Percentiles rank a stretch among this genome's conserved stretches.
Evolutionary conservation across 2,329 filamentous ascomycete species (phyloP).

Genomic region (Hypoxylon sp.): DNA sequence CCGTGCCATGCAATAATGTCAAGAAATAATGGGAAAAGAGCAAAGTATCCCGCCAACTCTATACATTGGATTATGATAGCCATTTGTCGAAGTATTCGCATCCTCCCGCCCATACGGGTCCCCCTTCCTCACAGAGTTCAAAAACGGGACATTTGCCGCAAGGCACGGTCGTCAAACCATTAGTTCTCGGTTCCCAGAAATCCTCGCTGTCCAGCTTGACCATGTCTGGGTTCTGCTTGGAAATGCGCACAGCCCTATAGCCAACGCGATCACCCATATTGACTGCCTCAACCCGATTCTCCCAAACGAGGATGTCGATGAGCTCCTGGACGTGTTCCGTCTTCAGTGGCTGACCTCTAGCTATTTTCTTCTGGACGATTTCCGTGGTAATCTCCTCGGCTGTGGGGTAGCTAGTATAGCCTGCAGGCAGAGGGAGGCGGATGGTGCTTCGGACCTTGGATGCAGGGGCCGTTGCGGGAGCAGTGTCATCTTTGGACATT

Average conservation of each 20-base stretch:
- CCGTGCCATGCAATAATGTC: slow-evolving; percentile 42
- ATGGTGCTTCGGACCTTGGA: slow-evolving; percentile 54
- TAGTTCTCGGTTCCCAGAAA: slow-evolving; percentile 64
- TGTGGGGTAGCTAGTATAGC: slow-evolving; percentile 85
- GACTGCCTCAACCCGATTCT: slow-evolving; percentile 83
- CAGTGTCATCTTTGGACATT: slow-evolving; percentile 58
- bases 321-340: slow-evolving; percentile 87
- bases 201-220: slow-evolving; percentile 51
- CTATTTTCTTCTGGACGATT: slow-evolving; percentile 77
- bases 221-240: slow-evolving; percentile 57
- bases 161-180: slow-evolving; percentile 88
- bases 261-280: slow-evolving; percentile 65
- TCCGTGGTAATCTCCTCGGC: slow-evolving; percentile 82
- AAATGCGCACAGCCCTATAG: slow-evolving; percentile 68
- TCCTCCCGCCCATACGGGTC: slow-evolving; percentile 88
- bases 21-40: background rate
- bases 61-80: slow-evolving; percentile 65
- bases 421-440: slow-evolving; percentile 71
- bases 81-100: slow-evolving; percentile 94
- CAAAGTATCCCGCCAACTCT: background rate
- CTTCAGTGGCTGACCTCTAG: slow-evolving; percentile 78
- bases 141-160: slow-evolving; percentile 95
- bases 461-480: slow-evolving; percentile 42
- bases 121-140: slow-evolving; percentile 90
- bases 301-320: slow-evolving; percentile 89